These are phyloP conservation scores for Pontederia crassipes DNA, from an alignment of 176 grass and related monocot genomes.

Conservation along the genomic window DNA sequence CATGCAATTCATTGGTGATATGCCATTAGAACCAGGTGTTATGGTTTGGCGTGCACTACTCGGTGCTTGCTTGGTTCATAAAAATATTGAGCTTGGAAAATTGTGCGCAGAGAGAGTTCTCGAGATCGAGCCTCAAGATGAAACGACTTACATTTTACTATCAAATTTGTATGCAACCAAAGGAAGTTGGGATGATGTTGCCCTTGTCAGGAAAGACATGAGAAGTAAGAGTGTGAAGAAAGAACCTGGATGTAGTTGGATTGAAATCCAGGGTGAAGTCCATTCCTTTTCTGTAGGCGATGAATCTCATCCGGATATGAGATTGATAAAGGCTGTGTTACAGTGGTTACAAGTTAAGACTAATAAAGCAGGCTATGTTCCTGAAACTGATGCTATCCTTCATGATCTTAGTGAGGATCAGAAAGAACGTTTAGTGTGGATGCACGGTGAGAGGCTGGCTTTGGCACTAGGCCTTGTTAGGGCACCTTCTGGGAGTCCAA, in stretches of 20 bases:
- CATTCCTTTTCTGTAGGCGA: conserved; percentile 23
- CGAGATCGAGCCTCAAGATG: conserved; percentile 25
- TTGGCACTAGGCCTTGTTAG: conserved; percentile 20
- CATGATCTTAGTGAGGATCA: conserved; percentile 17
- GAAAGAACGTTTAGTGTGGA: conserved; percentile 18
- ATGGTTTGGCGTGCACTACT: conserved; percentile 33
- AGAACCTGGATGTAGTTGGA: conserved; percentile 22
- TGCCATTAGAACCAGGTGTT: conserved; percentile 17
- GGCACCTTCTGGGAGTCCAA: conserved; percentile 4
- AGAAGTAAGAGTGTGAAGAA: conserved; percentile 22
- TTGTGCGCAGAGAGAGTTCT: conserved; percentile 15
- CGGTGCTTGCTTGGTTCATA: conserved; percentile 25
- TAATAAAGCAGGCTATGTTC: conserved; percentile 19
- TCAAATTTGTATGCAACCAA: conserved; percentile 22
- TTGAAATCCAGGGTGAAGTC: conserved; percentile 16
- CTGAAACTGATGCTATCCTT: conserved; percentile 10
- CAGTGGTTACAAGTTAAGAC: conserved; percentile 17
- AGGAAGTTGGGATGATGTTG: conserved; percentile 21
- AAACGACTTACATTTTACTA: conserved; percentile 23
- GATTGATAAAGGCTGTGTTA: conserved; percentile 14
- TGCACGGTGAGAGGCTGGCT: conserved; percentile 20
- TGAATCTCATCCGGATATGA: conserved; percentile 17
- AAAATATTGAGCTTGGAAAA: conserved; percentile 18
- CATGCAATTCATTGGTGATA: conserved; percentile 19
- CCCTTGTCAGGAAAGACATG: conserved; percentile 22